Conservation (phyloP, 179 eudicot species). For the Beta macrorhiza region DNA sequence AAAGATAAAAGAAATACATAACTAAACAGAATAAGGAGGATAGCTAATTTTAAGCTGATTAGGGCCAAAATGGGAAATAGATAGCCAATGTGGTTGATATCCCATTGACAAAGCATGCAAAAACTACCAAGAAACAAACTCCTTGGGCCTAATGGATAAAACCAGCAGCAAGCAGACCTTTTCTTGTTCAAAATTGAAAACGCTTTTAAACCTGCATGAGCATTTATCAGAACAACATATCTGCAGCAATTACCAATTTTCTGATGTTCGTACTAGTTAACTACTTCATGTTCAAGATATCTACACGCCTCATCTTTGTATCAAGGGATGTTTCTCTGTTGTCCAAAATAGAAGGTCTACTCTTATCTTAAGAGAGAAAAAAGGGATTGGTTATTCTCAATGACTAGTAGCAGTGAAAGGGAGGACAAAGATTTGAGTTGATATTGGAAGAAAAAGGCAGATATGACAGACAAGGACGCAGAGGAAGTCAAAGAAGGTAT, state of each 20-base stretch:
- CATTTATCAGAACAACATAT: background rate
- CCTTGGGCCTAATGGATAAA: background rate
- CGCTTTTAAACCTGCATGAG: background rate
- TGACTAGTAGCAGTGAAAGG: background rate
- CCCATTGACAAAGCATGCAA: background rate
- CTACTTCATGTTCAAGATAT: background rate
- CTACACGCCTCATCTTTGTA: background rate
- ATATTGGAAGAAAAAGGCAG: background rate
- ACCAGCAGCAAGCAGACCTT: background rate
- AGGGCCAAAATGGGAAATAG: background rate
- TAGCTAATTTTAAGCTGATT: background rate
- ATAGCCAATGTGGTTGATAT: background rate
- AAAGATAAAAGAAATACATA: background rate
- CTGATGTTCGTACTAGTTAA: background rate
- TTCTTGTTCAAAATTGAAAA: background rate
- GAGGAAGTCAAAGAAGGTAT: slow-evolving; percentile 6
- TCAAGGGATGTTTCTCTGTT: background rate
- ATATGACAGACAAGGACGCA: background rate
- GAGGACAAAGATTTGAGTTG: background rate
- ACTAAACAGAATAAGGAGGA: background rate
- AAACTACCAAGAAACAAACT: background rate
- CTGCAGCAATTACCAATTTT: background rate
- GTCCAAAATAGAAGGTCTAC: background rate
- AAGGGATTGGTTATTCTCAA: background rate
- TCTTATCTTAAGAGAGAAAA: background rate